Conservation (phyloP, 2,329 filamentous ascomycete genomes). For the Fusarium verticillioides region DNA sequence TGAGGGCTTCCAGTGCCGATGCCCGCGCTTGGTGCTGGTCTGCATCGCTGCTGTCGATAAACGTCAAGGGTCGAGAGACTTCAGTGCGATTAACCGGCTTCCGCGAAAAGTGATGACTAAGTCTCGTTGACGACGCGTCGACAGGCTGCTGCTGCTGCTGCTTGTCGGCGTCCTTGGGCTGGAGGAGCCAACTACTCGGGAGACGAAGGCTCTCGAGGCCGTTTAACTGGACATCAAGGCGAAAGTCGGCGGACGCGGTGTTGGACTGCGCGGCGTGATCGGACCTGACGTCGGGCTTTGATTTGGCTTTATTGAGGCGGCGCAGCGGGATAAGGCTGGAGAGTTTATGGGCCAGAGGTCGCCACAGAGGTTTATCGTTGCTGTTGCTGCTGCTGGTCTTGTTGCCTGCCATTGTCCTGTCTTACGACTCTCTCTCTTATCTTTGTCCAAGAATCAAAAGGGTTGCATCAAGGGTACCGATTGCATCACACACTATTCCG, state of each 20-base stretch:
- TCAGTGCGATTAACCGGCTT: background rate
- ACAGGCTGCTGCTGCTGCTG: background rate
- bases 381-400: background rate
- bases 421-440: background rate
- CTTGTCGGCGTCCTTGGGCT: conserved; percentile 1
- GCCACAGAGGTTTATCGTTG: conserved; percentile 22
- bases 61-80: background rate
- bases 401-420: conserved; percentile 21
- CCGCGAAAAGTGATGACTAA: conserved; percentile 4
- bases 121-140: background rate
- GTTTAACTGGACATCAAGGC: conserved; percentile 20
- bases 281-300: background rate
- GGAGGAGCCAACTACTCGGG: conserved; percentile 21
- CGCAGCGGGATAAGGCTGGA: conserved; percentile 10
- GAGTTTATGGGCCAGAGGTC: conserved; percentile 22
- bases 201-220: conserved; percentile 12
- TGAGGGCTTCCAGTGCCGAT: conserved; percentile 1
- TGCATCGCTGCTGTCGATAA: background rate
- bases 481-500: background rate
- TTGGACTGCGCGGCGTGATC: background rate
- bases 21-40: conserved; percentile 5
- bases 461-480: background rate
- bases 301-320: conserved; percentile 10
- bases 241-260: background rate
- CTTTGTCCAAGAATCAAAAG: background rate